Base-by-base conservation (phyloP, 495 filamentous ascomycete species). In the Aspergillus indologenus region DNA sequence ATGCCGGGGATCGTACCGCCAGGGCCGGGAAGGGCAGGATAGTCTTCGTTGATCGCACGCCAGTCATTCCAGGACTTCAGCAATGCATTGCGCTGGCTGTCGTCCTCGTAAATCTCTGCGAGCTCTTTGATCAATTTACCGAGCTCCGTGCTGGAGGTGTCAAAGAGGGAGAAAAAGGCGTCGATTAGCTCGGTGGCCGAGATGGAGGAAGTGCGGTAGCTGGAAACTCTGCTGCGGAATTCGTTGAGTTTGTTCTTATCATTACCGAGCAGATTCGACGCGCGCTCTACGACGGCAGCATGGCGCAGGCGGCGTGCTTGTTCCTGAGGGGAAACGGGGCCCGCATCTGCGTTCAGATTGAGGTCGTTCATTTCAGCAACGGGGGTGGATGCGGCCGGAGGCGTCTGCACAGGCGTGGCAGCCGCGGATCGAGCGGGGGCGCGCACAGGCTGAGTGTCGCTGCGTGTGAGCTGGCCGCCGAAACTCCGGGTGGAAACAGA, bases 11-110 rank as follows among this genome's bases (percentile, higher is more conserved):
- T 23, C 53, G 84, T 77, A 50, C 87, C 87, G 49, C 83, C 79
- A 1, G 90, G 78, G 0, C 86, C 85, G 2, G 92, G 92, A 0
- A 98, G 81, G 0, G 90, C 89, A 0, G 94, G 94, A 66, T 97
- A 98, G 72, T 98, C 93, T 72, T 97, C 94, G 63, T 96, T 93
- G 65, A 93, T 90, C 11, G 90, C 92, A 15, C 89, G 90, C 90
- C 94, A 95, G 72, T 96, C 90, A 60, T 88, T 89, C 93, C 92
- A 98, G 5, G 92, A 86, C 62, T 84, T 88, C 2, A 89, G 82
- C 1, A 99, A 80, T 3, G 74, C 79, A 11, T 84, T 85, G 14
- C 81, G 83, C 66, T 96, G 97, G 12, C 64, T 66, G 45, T 86
- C 81, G 50, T 92, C 87, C 62, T 98, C 92, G 65, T 91, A 99